Percentiles rank a stretch among this genome's conserved stretches.
phyloP scores from a whole-genome alignment of 2,329 filamentous ascomycete genomes.

The Pestalotiopsis sp. region DNA sequence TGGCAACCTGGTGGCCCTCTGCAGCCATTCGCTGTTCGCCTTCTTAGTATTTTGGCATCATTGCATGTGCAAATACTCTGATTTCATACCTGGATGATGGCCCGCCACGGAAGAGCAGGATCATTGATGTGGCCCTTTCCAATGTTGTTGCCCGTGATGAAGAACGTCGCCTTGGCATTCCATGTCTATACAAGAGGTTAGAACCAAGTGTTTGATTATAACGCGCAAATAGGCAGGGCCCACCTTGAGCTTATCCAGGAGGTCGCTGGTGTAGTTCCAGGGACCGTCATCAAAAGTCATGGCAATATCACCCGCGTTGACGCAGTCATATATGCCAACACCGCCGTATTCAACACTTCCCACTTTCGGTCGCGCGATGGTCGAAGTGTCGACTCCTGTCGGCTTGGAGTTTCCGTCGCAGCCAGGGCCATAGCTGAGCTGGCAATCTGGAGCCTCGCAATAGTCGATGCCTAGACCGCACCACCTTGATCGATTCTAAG shows the following conservation, averaged over 20 bases:
- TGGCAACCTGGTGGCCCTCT: slow-evolving; percentile 36
- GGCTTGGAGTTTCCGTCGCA: slow-evolving; percentile 51
- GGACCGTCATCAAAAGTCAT: slow-evolving; percentile 68
- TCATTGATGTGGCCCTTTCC: slow-evolving; percentile 55
- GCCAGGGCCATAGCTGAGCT: slow-evolving; percentile 44
- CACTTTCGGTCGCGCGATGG: slow-evolving; percentile 44
- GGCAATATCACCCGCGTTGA: slow-evolving; percentile 57
- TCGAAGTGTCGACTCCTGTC: slow-evolving; percentile 46
- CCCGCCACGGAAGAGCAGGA: slow-evolving; percentile 33
- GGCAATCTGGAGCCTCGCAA: slow-evolving; percentile 33
- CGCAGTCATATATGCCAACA: slow-evolving; percentile 51
- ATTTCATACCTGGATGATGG: slow-evolving; percentile 30
- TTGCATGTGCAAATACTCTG: neutral
- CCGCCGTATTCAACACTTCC: slow-evolving; percentile 50
- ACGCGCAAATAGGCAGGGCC: neutral
- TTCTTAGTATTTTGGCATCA: neutral
- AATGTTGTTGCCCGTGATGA: slow-evolving; percentile 57
- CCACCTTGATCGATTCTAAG: slow-evolving; percentile 22
- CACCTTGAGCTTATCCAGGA: slow-evolving; percentile 53
- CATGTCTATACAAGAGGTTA: slow-evolving; percentile 42
- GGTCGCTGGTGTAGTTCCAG: slow-evolving; percentile 58
- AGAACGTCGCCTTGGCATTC: slow-evolving; percentile 64
- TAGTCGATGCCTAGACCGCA: slow-evolving; percentile 29
- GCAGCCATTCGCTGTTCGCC: slow-evolving; percentile 32
- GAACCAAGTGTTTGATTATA: neutral